Percentiles rank a stretch among this genome's conserved stretches.
phyloP scores from a whole-genome alignment of 108 stramenopile species.

The Nitzschia putrida region DNA sequence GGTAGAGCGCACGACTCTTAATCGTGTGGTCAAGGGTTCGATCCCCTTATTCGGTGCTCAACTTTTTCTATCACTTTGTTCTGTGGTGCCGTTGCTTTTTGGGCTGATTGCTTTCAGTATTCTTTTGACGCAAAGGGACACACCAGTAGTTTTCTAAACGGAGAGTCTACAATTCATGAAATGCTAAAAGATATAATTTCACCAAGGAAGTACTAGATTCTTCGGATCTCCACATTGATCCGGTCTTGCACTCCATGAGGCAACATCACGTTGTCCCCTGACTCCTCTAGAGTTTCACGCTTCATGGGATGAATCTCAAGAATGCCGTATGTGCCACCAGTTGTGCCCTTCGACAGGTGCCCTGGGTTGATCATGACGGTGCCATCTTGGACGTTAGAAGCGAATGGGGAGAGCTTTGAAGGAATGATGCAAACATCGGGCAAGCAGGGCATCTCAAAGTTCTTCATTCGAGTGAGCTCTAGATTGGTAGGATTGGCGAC shows the following conservation, averaged over 20 bases:
- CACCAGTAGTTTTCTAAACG: too few species aligned
- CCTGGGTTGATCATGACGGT: slow-evolving; percentile 90
- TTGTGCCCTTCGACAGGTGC: slow-evolving; percentile 71
- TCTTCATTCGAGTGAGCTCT: slow-evolving; percentile 75
- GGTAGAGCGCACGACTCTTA: slow-evolving; percentile 95
- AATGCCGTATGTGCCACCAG: slow-evolving; percentile 91
- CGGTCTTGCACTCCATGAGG: slow-evolving; percentile 57
- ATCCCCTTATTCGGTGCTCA: slow-evolving; percentile 39
- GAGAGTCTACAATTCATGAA: too few species aligned
- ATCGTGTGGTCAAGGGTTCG: slow-evolving; percentile 93
- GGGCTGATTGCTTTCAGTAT: too few species aligned
- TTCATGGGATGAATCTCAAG: slow-evolving; percentile 81
- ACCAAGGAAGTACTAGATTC: slow-evolving; percentile 48
- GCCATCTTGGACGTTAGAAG: slow-evolving; percentile 52
- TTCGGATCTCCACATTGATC: slow-evolving; percentile 71
- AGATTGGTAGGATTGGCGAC: slow-evolving; percentile 61
- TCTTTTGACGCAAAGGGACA: too few species aligned
- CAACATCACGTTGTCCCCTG: slow-evolving; percentile 45
- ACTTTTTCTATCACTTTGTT: too few species aligned
- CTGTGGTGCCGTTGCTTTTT: too few species aligned
- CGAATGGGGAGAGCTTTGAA: slow-evolving; percentile 87
- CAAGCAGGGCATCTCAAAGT: slow-evolving; percentile 76
- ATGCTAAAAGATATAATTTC: too few species aligned
- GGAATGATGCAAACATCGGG: slow-evolving; percentile 94
- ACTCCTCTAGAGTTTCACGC: slow-evolving; percentile 54